A percentile compares a stretch with the other conserved stretches of the same genome.
Evolutionary conservation across 139 green algal species (phyloP).

Genomic region (Chlorella ohadii): DNA sequence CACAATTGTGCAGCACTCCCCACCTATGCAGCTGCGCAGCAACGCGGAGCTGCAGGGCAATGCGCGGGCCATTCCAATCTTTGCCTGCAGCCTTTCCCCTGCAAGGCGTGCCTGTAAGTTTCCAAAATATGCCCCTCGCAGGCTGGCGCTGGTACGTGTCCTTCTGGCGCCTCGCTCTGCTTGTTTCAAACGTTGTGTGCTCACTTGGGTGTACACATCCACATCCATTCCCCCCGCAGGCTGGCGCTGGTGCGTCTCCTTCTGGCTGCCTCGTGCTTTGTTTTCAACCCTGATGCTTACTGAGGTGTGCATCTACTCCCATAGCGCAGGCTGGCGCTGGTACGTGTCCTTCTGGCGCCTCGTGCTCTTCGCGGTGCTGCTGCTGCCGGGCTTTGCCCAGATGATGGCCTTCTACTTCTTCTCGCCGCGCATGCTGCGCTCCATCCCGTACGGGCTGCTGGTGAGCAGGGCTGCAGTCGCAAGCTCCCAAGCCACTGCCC

Average conservation of each 20-base stretch:
- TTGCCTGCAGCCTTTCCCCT: too few species aligned
- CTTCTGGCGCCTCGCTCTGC: constrained; percentile 56
- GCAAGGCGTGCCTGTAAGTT: too few species aligned
- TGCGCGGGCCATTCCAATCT: too few species aligned
- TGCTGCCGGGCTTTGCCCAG: constrained; percentile 70
- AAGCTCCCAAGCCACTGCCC: too few species aligned
- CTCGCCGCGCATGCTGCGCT: constrained; percentile 68
- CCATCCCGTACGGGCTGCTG: constrained; percentile 77
- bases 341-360: constrained; percentile 53
- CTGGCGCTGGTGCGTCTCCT: constrained; percentile 52
- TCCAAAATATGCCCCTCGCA: neutral
- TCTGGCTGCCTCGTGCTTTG: constrained; percentile 57
- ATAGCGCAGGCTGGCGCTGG: constrained; percentile 46
- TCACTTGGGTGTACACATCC: too few species aligned
- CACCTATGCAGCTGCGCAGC: neutral
- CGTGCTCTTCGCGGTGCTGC: constrained; percentile 55
- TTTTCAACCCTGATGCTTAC: too few species aligned
- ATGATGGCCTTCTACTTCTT: constrained; percentile 84
- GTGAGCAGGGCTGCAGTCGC: constrained; percentile 2
- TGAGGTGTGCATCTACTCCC: too few species aligned
- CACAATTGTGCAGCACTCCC: too few species aligned
- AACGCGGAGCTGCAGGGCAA: too few species aligned
- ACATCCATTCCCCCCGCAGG: neutral
- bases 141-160: constrained; percentile 52
- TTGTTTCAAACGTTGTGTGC: too few species aligned